phyloP scores from a whole-genome alignment of 192 early-diverging fungal genomes.

The Gaertneriomyces sp. region DNA sequence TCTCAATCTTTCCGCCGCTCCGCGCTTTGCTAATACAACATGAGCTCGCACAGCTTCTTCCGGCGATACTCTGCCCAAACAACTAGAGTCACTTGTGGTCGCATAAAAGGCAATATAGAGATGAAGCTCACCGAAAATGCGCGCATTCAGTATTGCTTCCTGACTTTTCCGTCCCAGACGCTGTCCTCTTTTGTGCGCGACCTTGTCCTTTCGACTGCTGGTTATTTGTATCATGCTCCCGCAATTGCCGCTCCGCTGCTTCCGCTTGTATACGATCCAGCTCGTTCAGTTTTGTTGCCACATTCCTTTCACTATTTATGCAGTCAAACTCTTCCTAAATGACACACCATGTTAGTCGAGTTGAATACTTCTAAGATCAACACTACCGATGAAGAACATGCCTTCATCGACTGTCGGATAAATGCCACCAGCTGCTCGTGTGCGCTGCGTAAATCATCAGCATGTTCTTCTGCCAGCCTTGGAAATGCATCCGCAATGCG shows the following conservation, averaged over 20 bases:
- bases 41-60: constrained; percentile 16
- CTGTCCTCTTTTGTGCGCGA: background rate
- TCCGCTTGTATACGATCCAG: constrained; percentile 17
- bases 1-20: constrained; percentile 4
- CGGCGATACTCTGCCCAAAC: constrained; percentile 7
- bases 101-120: background rate
- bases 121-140: constrained; percentile 18
- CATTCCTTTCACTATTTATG: constrained; percentile 15
- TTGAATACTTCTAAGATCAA: background rate
- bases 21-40: constrained; percentile 18
- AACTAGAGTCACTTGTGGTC: background rate
- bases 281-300: constrained; percentile 11
- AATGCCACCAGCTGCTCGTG: constrained; percentile 21
- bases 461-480: constrained; percentile 12
- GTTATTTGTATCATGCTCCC: background rate
- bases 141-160: background rate
- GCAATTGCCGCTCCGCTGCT: constrained; percentile 6
- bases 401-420: constrained; percentile 13
- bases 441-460: constrained; percentile 15
- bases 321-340: constrained; percentile 29
- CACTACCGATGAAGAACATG: background rate
- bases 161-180: too few species aligned
- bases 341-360: background rate
- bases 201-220: background rate
- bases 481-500: constrained; percentile 26